Conservation (phyloP, 2,329 filamentous ascomycete genomes). For the Ploettnerulaceae sp. region DNA sequence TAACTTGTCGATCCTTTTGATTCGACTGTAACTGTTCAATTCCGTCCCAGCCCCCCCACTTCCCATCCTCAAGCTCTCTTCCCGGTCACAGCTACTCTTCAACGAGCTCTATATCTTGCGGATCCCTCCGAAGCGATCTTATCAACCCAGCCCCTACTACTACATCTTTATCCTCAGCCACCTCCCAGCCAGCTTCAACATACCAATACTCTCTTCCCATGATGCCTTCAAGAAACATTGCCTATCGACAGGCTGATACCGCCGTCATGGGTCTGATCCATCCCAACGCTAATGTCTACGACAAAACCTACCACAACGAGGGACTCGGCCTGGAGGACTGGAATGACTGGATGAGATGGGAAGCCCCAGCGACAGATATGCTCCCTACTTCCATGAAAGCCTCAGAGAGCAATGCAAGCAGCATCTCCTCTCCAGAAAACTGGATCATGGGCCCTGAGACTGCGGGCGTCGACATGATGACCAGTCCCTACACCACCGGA, state of each 20-base stretch:
- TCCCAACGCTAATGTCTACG: conserved; percentile 13
- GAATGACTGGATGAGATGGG: conserved; percentile 18
- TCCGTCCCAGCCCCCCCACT: neutral
- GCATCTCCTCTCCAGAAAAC: conserved; percentile 8
- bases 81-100: neutral
- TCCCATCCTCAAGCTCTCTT: neutral
- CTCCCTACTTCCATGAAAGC: neutral
- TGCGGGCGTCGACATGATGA: conserved; percentile 6
- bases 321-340: conserved; percentile 13
- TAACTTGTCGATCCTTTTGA: no score
- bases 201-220: neutral
- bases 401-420: conserved; percentile 12
- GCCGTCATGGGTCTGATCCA: neutral
- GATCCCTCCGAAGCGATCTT: neutral
- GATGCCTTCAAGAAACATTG: conserved; percentile 11
- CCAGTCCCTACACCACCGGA: conserved; percentile 4
- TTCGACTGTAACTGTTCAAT: neutral
- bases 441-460: conserved; percentile 8
- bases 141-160: neutral
- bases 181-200: neutral
- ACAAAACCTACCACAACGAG: conserved; percentile 13
- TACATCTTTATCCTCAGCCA: neutral
- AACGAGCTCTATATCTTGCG: neutral
- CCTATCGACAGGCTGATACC: neutral
- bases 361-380: conserved; percentile 6